Evolutionary conservation across 352 stramenopile genomes (phyloP).

Genomic region (Globisporangium nagaii): DNA sequence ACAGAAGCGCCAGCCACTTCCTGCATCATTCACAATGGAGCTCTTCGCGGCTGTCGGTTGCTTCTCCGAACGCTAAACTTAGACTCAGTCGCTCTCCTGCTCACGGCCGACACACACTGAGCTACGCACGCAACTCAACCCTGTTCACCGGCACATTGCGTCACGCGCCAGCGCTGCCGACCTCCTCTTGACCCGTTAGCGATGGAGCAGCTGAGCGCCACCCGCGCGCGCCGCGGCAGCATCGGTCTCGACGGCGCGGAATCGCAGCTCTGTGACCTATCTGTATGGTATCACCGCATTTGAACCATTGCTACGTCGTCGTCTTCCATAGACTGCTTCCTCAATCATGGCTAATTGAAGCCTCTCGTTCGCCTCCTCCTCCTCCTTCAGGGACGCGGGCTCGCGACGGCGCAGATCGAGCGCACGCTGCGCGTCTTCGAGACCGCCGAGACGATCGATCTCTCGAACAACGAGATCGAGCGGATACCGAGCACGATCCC

Average conservation of each 20-base stretch:
- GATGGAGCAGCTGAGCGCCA: conserved; percentile 1
- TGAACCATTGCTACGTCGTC: neutral
- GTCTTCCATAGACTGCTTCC: too few species aligned
- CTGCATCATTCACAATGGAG: too few species aligned
- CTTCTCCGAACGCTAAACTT: too few species aligned
- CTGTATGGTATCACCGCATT: conserved; percentile 22
- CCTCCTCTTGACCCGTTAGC: too few species aligned
- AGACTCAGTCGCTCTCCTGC: too few species aligned
- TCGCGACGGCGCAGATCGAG: conserved; percentile 51
- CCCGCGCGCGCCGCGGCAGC: conserved; percentile 23
- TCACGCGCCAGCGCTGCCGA: too few species aligned
- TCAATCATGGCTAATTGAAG: too few species aligned
- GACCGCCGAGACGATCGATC: conserved; percentile 51
- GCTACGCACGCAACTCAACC: too few species aligned
- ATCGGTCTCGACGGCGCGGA: conserved; percentile 51
- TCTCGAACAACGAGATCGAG: conserved; percentile 77
- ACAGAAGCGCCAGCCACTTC: too few species aligned
- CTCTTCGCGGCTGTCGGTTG: too few species aligned
- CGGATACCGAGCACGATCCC: conserved; percentile 47
- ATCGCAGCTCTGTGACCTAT: conserved; percentile 62
- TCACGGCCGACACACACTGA: too few species aligned
- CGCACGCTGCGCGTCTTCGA: conserved; percentile 63
- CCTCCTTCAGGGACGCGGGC: conserved; percentile 33
- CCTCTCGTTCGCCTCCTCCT: neutral
- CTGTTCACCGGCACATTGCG: too few species aligned